Base-by-base conservation (phyloP, 352 stramenopile species). In the Phytophthora tubulina region DNA sequence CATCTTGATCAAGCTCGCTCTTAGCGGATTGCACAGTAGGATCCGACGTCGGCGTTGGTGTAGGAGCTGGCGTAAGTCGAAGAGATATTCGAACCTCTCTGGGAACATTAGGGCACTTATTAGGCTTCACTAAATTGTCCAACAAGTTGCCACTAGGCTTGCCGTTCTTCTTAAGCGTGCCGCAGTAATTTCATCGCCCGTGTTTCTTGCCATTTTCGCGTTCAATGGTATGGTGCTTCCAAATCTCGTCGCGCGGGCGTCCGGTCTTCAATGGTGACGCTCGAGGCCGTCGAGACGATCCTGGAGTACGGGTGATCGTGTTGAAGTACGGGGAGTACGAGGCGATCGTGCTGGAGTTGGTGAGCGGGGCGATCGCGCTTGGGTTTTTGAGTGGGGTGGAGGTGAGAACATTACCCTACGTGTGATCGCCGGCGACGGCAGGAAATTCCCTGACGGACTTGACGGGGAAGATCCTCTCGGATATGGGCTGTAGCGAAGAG, bases 151-250 rank as follows among this genome's bases (percentile, higher is more conserved):
- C 49, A 39, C 60, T 48, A 4, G 50, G 61, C 15, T 68, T 68
- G 4, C 50, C 41, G 15, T 68, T 68, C 15, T 55, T 61, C 5
- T 60, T 51, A 4, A 60, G 15, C 3, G 4, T 32, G 9, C 32
- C 49, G 15, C 60, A 68, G 31, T 61, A 55, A 2, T 48, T 68
- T 17, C n/a, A 61, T n/a, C 49, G 27, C 0, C 49, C 60, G 31
- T 67, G 49, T 54, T 55, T 67, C 15, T 67, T 68, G 9, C 50
- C 60, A 44, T 54, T 49, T 46, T 61, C 50, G 15, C 50, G 60
- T 14, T 68, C 60, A 30, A 68, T 68, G 4, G 35, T 48, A n/a
- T 46, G 48, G 8, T 59, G 33, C 5, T 21, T 35, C 52, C 52
- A 59, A 14, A 59, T 59, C 2, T 21, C 21, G 15, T 59, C 52